phyloP scores from a whole-genome alignment of 2,329 filamentous ascomycete species.

The Teratosphaeria epicoccoides region DNA sequence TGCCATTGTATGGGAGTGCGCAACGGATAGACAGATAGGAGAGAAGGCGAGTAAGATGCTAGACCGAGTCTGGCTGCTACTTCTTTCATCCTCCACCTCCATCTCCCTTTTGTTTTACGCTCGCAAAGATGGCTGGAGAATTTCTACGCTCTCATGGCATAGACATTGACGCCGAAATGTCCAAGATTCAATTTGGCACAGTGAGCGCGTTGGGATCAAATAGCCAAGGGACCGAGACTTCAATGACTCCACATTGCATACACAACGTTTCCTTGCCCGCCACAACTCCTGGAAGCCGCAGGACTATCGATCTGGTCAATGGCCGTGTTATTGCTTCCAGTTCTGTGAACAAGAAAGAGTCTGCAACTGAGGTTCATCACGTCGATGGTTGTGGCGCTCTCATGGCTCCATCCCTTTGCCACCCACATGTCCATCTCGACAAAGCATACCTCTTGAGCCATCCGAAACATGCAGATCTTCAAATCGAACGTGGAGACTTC shows the following conservation, averaged over 20 bases:
- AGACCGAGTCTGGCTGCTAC: neutral
- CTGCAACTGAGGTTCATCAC: conserved; percentile 1
- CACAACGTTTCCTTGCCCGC: conserved; percentile 10
- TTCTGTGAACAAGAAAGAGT: neutral
- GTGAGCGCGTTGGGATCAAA: neutral
- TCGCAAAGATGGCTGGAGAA: conserved; percentile 19
- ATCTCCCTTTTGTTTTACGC: neutral
- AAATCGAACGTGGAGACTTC: conserved; percentile 52
- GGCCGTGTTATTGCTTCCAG: neutral
- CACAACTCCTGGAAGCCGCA: conserved; percentile 6
- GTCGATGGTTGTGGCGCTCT: conserved; percentile 34
- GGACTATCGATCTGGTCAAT: conserved; percentile 6
- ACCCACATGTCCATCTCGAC: conserved; percentile 64
- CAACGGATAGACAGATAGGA: too few species aligned
- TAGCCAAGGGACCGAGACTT: neutral
- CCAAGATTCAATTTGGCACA: conserved; percentile 15
- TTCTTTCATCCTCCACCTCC: neutral
- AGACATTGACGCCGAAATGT: conserved; percentile 25
- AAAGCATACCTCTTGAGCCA: conserved; percentile 52
- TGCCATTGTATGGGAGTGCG: too few species aligned
- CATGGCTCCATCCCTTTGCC: conserved; percentile 50
- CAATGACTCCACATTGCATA: neutral
- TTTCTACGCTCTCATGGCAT: conserved; percentile 24
- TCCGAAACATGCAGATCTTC: conserved; percentile 49
- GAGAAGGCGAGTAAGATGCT: too few species aligned